These are phyloP conservation scores for Leishmania tarentolae DNA, from an alignment of 208 protist genomes.

Conservation along the genomic window DNA sequence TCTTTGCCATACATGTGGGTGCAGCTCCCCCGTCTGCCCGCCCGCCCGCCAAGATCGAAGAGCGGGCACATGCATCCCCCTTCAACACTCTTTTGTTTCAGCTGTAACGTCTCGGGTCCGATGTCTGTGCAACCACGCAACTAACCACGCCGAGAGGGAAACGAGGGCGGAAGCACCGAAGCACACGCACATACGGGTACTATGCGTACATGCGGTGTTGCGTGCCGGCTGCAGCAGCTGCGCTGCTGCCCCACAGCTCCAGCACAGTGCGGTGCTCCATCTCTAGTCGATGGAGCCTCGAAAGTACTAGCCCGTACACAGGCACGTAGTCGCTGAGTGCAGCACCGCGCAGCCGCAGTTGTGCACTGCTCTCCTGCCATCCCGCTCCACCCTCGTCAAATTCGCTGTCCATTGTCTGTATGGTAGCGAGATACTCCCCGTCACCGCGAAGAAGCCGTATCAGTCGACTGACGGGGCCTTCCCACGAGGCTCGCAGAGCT, in stretches of 20 bases:
- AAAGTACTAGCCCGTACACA: conserved; percentile 74
- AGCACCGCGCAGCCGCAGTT: conserved; percentile 6
- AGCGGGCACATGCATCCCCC: neutral
- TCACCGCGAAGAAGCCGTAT: conserved; percentile 44
- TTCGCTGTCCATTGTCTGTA: conserved; percentile 58
- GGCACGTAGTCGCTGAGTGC: conserved; percentile 71
- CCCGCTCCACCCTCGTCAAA: conserved; percentile 25
- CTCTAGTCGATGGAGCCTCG: conserved; percentile 72
- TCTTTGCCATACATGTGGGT: neutral
- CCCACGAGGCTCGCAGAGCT: conserved; percentile 16
- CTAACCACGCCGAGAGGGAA: neutral
- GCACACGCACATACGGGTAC: neutral
- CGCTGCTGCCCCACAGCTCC: conserved; percentile 60
- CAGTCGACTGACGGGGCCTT: conserved; percentile 30
- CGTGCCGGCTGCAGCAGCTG: neutral
- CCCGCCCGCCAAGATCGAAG: neutral
- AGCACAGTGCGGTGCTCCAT: conserved; percentile 81
- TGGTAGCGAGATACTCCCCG: conserved; percentile 53
- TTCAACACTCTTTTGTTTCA: neutral
- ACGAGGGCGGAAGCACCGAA: neutral
- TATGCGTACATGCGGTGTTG: neutral
- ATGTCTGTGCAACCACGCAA: neutral
- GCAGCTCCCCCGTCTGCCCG: neutral
- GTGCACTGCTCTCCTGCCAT: conserved; percentile 11
- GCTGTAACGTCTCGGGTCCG: neutral